A percentile compares a stretch with the other conserved stretches of the same genome.
phyloP scores from a whole-genome alignment of 1,284 basidiomycete species.

The Cystobasidium sp. region DNA sequence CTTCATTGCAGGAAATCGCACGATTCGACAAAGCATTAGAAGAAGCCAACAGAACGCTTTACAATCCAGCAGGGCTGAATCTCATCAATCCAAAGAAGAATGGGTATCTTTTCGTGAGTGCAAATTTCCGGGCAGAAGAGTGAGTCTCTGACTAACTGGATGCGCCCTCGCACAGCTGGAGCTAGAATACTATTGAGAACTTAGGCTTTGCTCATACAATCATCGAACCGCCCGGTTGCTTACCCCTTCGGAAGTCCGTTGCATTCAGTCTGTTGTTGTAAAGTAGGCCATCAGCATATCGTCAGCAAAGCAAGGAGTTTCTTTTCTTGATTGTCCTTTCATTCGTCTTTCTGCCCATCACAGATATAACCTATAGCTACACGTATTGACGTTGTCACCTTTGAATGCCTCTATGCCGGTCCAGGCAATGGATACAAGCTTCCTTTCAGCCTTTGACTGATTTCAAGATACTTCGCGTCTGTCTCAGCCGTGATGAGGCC shows the following conservation, averaged over 20 bases:
- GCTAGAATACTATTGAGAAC: slow-evolving; percentile 55
- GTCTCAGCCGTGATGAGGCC: slow-evolving; percentile 50
- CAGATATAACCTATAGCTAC: slow-evolving; percentile 16
- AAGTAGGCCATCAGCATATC: neutral
- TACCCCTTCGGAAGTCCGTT: neutral
- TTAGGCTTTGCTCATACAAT: neutral
- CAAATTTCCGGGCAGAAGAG: neutral
- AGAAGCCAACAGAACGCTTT: slow-evolving; percentile 68
- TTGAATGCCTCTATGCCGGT: slow-evolving; percentile 13
- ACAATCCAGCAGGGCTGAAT: slow-evolving; percentile 78
- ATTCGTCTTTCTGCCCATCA: neutral
- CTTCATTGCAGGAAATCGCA: slow-evolving; percentile 69
- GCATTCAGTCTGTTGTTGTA: slow-evolving; percentile 7
- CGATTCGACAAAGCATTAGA: slow-evolving; percentile 67
- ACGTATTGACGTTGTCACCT: neutral
- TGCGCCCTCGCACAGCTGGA: slow-evolving; percentile 53
- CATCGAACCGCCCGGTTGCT: neutral
- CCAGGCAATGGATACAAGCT: slow-evolving; percentile 33
- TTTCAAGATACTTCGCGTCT: slow-evolving; percentile 45
- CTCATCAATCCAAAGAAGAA: slow-evolving; percentile 76
- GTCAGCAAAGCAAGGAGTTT: neutral
- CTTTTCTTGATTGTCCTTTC: no score
- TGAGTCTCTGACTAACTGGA: neutral
- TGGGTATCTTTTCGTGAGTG: slow-evolving; percentile 79
- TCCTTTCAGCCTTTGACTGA: slow-evolving; percentile 32